Conservation (phyloP, 345 rosid genomes). For the Eucalyptus melliodora region DNA sequence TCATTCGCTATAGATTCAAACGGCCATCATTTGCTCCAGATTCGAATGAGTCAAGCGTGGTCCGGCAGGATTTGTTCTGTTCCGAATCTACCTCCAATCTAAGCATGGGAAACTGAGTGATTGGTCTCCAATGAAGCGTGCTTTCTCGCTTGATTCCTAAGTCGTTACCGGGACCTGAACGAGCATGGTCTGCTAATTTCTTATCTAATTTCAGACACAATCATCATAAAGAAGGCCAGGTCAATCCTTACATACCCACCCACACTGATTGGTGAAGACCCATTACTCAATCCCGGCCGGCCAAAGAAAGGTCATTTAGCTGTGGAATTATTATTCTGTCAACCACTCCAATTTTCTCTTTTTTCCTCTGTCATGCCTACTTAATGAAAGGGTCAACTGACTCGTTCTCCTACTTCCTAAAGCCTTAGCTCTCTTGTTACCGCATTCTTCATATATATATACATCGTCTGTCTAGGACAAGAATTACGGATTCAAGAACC, state of each 20-base stretch:
- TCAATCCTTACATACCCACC: background rate
- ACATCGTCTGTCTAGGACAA: background rate
- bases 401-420: background rate
- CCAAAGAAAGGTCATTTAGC: background rate
- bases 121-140: background rate
- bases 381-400: background rate
- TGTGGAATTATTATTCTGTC: background rate
- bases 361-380: background rate
- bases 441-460: background rate
- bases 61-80: background rate
- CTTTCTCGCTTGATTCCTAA: background rate
- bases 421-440: background rate
- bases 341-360: background rate
- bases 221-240: background rate
- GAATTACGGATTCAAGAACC: background rate
- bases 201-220: background rate
- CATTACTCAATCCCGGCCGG: background rate
- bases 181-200: background rate
- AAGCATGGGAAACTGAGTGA: background rate
- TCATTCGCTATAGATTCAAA: background rate
- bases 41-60: background rate
- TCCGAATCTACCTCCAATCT: background rate
- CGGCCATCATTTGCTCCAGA: background rate
- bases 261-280: background rate
- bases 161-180: background rate